Conservation (phyloP, 1,139 yeast species). For the Casaregolazyma suthepensis region DNA sequence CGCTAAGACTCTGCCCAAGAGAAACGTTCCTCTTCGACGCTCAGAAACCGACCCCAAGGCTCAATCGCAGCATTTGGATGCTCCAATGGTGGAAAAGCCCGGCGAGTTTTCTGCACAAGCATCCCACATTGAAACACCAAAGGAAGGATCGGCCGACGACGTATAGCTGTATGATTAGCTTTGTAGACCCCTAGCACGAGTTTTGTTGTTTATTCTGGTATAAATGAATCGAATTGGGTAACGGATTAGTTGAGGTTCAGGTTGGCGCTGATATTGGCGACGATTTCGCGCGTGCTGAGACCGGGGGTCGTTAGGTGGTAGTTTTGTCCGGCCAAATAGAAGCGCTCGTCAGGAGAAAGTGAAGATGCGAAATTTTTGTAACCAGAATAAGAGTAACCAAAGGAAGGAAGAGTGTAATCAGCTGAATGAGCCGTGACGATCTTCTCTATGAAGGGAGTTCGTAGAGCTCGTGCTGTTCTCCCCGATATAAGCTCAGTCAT, state of each 20-base stretch:
- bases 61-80: neutral
- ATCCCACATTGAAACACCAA: neutral
- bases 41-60: neutral
- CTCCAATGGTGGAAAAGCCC: neutral
- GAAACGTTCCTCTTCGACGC: neutral
- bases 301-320: neutral
- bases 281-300: neutral
- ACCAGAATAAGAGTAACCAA: neutral
- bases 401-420: neutral
- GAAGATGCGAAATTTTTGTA: neutral
- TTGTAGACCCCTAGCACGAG: neutral
- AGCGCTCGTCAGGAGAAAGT: neutral
- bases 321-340: neutral
- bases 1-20: constrained; percentile 20
- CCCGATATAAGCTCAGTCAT: neutral
- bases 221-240: neutral
- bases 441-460: neutral
- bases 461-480: neutral
- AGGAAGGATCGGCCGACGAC: neutral
- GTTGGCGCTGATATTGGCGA: neutral
- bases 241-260: neutral
- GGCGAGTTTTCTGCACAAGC: neutral
- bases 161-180: neutral
- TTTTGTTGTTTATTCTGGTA: neutral
- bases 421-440: neutral